Evolutionary conservation across 805 yeast genomes (phyloP).

Genomic region (Dipodascopsis uninucleata): DNA sequence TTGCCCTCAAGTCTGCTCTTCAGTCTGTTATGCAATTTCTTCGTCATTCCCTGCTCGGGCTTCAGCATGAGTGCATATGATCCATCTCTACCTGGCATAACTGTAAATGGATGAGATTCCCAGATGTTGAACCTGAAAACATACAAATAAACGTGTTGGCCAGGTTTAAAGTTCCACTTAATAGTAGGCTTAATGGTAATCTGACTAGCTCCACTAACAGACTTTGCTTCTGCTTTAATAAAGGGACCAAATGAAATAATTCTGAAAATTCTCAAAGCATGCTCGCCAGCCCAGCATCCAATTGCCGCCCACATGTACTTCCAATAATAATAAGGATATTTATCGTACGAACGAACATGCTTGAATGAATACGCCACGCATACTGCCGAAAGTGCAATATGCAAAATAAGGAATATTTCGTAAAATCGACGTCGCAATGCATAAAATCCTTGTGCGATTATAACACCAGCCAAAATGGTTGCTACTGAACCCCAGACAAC

Average conservation of each 20-base stretch:
- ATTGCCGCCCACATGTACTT: slow-evolving; percentile 50
- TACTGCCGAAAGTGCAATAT: slow-evolving; percentile 51
- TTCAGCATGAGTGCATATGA: no score
- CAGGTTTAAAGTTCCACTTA: slow-evolving; percentile 4
- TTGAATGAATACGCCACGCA: slow-evolving; percentile 56
- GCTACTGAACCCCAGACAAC: background rate
- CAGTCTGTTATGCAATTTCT: background rate
- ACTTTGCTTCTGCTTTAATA: background rate
- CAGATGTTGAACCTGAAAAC: background rate
- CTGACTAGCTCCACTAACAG: slow-evolving; percentile 3
- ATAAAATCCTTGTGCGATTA: slow-evolving; percentile 50
- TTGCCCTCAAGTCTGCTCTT: background rate
- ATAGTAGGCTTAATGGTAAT: slow-evolving; percentile 4
- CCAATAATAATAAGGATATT: slow-evolving; percentile 50
- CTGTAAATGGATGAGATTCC: slow-evolving; percentile 1
- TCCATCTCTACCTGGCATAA: no score
- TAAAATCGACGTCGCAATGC: slow-evolving; percentile 52
- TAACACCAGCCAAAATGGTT: slow-evolving; percentile 37
- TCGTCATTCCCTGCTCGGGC: background rate
- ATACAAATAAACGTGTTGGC: slow-evolving; percentile 13
- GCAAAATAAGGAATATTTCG: slow-evolving; percentile 57
- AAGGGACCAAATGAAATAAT: slow-evolving; percentile 26
- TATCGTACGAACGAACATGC: slow-evolving; percentile 40
- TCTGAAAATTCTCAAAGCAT: slow-evolving; percentile 50
- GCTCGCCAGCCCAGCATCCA: slow-evolving; percentile 69